Base-by-base conservation (phyloP, 768 basidiomycete genomes). In the Cyathus striatus region DNA sequence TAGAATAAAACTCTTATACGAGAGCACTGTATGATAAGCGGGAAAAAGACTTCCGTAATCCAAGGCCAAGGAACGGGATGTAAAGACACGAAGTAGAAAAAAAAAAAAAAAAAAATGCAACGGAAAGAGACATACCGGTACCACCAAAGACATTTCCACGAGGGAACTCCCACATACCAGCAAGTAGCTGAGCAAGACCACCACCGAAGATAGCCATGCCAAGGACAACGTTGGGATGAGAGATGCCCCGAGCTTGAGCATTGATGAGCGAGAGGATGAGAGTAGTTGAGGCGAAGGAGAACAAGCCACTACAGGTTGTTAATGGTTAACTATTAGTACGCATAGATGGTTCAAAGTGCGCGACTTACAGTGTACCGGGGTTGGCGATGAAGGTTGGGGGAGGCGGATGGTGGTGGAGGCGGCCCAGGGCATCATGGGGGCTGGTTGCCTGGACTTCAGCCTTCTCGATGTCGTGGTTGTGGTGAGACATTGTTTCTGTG, bases 141-240 rank as follows among this genome's bases (percentile, higher is more conserved):
- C 75, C 86, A 51, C 81, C 83, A 48, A 89, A 87, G 0, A 65
- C 67, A 49, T 90, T 88, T 1, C 81, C 81, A 23, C 73, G 63
- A 13, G 79, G 76, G 64, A 83, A 84, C 61, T 83, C 83, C 89
- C 89, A 91, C 84, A 92, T 90, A 32, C 92, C 92, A 23, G 90
- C 91, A 27, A 93, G 65, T 36, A 94, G 70, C 58, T 94, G 92
- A 10, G 74, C 83, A 23, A 93, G 79, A 46, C 92, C 92, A 49
- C 91, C 92, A 48, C 78, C 78, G 62, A 81, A 86, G 50, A 89
- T 56, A 20, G 90, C 89, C 90, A 94, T 90, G 40, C 90, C 92
- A 38, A 91, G 73, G 38, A 90, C 79, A 22, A 81, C 76, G 45
- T 91, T 90, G 30, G 86, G 80, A 4, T 56, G 53, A 14, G 54